Percentiles rank a stretch among this genome's conserved stretches.
Conservation (phyloP, 768 basidiomycete genomes). For the Crucibulum laeve region DNA sequence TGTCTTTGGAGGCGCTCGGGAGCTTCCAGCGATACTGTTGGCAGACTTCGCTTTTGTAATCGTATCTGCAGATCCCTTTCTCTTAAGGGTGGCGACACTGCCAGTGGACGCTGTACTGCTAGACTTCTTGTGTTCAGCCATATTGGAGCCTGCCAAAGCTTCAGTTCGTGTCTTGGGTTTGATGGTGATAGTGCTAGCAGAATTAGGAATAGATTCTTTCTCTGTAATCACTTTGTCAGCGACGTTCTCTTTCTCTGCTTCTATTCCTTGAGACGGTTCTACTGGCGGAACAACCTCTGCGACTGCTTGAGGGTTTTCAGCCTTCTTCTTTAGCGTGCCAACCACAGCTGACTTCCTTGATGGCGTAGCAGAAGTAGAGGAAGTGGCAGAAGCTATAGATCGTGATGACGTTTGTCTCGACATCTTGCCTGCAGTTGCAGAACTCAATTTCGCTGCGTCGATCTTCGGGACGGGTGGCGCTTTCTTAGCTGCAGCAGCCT, state of each 20-base stretch:
- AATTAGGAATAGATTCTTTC: conserved; percentile 11
- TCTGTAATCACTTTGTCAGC: conserved; percentile 7
- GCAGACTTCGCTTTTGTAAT: conserved; percentile 28
- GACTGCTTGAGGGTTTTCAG: too few species aligned
- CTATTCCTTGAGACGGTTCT: conserved; percentile 1
- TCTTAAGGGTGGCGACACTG: conserved; percentile 36
- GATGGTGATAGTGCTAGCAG: conserved; percentile 18
- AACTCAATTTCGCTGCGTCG: conserved; percentile 25
- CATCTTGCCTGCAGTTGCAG: conserved; percentile 16
- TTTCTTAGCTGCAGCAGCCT: conserved; percentile 10
- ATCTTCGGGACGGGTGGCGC: conserved; percentile 21
- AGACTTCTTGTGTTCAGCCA: conserved; percentile 38
- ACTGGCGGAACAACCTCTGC: not conserved
- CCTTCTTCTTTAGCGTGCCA: conserved; percentile 12
- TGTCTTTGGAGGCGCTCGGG: not conserved
- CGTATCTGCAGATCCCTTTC: conserved; percentile 41
- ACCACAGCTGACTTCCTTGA: conserved; percentile 8
- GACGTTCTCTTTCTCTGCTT: conserved; percentile 9
- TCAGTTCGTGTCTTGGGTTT: conserved; percentile 15
- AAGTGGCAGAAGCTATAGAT: conserved; percentile 16
- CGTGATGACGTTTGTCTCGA: conserved; percentile 14
- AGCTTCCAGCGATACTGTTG: not conserved
- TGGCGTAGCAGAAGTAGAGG: conserved; percentile 13
- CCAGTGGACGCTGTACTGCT: conserved; percentile 38
- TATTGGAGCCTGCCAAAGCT: conserved; percentile 11